Conservation (phyloP, 2,329 filamentous ascomycete genomes). For the Fusarium virguliforme region DNA sequence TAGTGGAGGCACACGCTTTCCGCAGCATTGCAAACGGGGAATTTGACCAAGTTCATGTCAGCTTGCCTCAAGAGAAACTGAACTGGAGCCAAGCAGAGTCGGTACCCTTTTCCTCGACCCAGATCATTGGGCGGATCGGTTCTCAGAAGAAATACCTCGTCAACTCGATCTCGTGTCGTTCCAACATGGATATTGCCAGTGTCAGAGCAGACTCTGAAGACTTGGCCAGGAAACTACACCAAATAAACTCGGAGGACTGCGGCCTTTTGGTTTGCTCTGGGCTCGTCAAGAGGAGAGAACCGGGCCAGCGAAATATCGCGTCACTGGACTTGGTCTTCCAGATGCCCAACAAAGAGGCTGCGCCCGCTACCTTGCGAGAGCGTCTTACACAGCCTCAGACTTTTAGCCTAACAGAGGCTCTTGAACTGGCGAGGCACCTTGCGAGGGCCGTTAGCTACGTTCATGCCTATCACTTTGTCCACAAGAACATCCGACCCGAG, state of each 20-base stretch:
- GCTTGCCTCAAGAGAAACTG: constrained; percentile 11
- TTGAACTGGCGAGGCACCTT: not conserved
- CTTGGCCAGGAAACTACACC: constrained; percentile 23
- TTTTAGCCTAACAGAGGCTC: constrained; percentile 53
- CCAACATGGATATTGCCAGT: constrained; percentile 22
- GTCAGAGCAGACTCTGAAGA: constrained; percentile 23
- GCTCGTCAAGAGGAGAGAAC: constrained; percentile 37
- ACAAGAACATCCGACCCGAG: constrained; percentile 12
- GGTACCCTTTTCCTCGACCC: constrained; percentile 43
- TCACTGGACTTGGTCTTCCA: constrained; percentile 28
- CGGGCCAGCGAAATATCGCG: constrained; percentile 13
- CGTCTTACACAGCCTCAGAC: constrained; percentile 2
- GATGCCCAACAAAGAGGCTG: constrained; percentile 3
- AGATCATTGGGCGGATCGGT: constrained; percentile 46
- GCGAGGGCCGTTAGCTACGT: constrained; percentile 4
- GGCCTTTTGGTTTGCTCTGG: constrained; percentile 54
- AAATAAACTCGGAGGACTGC: constrained; percentile 22
- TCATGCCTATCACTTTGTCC: constrained; percentile 4
- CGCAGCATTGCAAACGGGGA: constrained; percentile 10
- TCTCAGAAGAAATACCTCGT: constrained; percentile 37
- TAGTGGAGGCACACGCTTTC: constrained; percentile 6
- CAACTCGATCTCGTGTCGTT: constrained; percentile 48
- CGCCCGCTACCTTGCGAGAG: constrained; percentile 13
- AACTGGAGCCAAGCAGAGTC: constrained; percentile 7
- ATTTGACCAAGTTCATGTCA: not conserved